Base-by-base conservation (phyloP, 106 monocot genomes). In the Triglochin maritima region DNA sequence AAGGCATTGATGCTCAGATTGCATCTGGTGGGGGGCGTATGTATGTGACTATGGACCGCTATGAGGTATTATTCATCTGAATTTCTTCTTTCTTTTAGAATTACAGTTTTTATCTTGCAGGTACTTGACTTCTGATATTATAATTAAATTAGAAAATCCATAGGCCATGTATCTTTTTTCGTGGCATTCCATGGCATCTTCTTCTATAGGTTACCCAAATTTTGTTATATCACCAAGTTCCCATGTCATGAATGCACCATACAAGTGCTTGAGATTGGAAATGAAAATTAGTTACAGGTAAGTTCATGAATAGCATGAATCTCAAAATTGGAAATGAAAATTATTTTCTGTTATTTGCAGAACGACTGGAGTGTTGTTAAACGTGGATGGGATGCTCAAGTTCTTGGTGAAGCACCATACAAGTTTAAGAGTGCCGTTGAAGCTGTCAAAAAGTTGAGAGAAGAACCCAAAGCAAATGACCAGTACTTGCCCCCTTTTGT, bases 1-100 rank as follows among this genome's bases (percentile, higher is more conserved):
- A 84, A 59, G 96, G 96, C 14, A 57, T 91, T 73, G 96, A 96
- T 84, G 96, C 96, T 62, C 81, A 74, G 56, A 86, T 96, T 81
- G 96, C 96, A 66, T 96, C 96, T 70, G 96, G 96, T 79, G 96
- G 96, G 62, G 96, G 96, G n/a, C 83, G 96, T 8, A 96, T 96
- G 91, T 84, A 96, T 76, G 96, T 96, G 45, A 91, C 86, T 59
- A 91, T 96, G 96, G 96, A 96, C 51, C 90, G 91, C 44, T 91
- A 96, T 73, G 96, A 96, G 96, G 96, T 96, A 81, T 12, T 68
- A 46, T 6, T 53, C 2, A 43, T 55, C 7, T 48, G 13, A 6
- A 14, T 14, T 65, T 4, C 6, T 48, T 3, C 9, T 44, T 65
- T 47, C 4, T 10, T 44, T 12, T 53, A 9, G 43, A 71, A 17